Base-by-base conservation (phyloP, 2,329 filamentous ascomycete genomes). In the Aspergillus latus region DNA sequence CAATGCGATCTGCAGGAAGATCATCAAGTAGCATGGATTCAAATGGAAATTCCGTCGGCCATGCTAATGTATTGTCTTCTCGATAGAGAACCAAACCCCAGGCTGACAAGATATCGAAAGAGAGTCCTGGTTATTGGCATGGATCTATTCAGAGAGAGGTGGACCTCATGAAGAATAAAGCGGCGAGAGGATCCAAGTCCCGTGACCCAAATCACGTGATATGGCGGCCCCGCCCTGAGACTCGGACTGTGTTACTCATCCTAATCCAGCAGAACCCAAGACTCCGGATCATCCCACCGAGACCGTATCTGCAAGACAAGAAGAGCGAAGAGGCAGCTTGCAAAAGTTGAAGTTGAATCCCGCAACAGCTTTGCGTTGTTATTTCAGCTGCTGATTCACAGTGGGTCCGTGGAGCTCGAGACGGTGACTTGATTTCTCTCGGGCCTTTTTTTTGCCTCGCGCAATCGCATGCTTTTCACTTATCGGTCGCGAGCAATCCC, bases 271-370 rank as follows among this genome's bases (percentile, higher is more conserved):
- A 40, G 34, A 28, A 46, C 29, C n/a, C 29, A 36, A 30, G 29
- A 45, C 37, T 52, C 50, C 50, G 43, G 43, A 46, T 52, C 50
- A 52, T 47, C 50, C 50, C 50, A 53, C 50, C 50, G 39, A 53
- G 21, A 39, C 50, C 30, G 50, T 26, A 30, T 28, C 21, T 15
- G 26, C 43, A 28, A 44, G 9, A 42, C 7, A 42, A 39, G 37
- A 26, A 30, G 10, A 21, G 16, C 13, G 39, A 30, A n/a, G 34
- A 43, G n/a, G 37, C 28, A 37, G 29, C 9, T n/a, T n/a, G 10
- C 26, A 5, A 43, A 43, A 13, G 37, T 9, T 21, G 8, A 7
- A 39, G 43, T 39, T 8, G 13, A n/a, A 39, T 8, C 26, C 26
- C 47, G 44, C 40, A 37, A 26, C 21, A 46, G 37, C 34, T 30